Conservation (phyloP, 192 early-diverging fungal species). For the Glomus cerebriforme region DNA sequence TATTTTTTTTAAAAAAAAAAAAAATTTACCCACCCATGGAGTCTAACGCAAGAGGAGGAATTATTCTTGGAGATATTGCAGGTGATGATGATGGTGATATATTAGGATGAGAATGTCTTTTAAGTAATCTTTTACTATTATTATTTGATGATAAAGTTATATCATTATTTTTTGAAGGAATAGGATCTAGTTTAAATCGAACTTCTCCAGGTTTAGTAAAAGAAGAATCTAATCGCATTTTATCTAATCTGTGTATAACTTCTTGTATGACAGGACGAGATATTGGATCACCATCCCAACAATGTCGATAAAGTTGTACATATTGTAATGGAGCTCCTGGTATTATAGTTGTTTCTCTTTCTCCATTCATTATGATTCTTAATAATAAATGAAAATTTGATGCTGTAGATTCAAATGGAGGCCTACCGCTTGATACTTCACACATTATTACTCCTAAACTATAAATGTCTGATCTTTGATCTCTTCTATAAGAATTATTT, state of each 20-base stretch:
- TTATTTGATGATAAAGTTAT: not conserved
- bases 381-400: not conserved
- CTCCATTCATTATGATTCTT: slow-evolving; percentile 31
- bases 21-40: not conserved
- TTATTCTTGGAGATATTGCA: not conserved
- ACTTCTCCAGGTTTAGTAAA: not conserved
- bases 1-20: not conserved
- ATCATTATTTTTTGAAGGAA: not conserved
- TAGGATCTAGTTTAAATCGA: not conserved
- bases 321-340: slow-evolving; percentile 43
- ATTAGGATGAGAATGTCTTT: not conserved
- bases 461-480: slow-evolving; percentile 24
- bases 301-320: slow-evolving; percentile 41
- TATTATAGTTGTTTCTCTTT: slow-evolving; percentile 36
- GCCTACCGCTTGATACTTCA: slow-evolving; percentile 21
- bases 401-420: slow-evolving; percentile 10
- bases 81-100: not conserved
- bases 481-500: not conserved
- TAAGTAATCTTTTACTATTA: not conserved
- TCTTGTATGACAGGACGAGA: slow-evolving; percentile 30
- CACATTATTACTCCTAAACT: slow-evolving; percentile 30
- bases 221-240: not conserved
- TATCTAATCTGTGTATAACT: not conserved
- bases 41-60: not conserved
- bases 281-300: slow-evolving; percentile 47